Percentiles rank a stretch among this genome's conserved stretches.
Conservation (phyloP, 169 alveolate species). For the Plasmodium reichenowi region DNA sequence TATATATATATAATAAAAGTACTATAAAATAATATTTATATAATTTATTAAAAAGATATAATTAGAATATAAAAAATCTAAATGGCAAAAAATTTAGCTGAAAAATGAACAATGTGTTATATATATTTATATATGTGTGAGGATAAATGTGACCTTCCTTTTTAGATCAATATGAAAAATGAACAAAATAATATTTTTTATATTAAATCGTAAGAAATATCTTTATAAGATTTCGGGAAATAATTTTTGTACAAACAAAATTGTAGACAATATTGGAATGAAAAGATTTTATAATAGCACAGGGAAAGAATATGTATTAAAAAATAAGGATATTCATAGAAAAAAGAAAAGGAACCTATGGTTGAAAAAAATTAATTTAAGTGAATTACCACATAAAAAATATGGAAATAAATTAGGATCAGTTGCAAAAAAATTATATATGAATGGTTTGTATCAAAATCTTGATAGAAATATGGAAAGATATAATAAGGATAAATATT, state of each 20-base stretch:
- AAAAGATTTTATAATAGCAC: not conserved
- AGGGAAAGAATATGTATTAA: constrained; percentile 32
- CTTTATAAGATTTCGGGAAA: not conserved
- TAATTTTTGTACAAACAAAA: not conserved
- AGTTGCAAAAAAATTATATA: constrained; percentile 52
- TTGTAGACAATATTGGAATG: not conserved
- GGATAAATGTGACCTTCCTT: no score
- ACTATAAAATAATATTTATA: no score
- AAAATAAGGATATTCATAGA: constrained; percentile 71
- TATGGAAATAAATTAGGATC: constrained; percentile 77
- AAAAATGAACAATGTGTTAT: no score
- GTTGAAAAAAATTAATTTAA: constrained; percentile 62
- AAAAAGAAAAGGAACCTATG: constrained; percentile 45
- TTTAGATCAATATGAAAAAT: no score
- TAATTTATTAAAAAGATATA: no score
- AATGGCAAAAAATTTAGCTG: no score
- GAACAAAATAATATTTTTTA: not conserved
- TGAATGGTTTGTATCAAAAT: constrained; percentile 3
- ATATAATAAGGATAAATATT: not conserved
- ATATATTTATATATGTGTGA: no score
- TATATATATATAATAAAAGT: no score
- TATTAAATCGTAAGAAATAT: not conserved
- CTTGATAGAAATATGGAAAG: not conserved
- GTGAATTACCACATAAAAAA: constrained; percentile 61
- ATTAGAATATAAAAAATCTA: no score